Evolutionary conservation across 2,329 filamentous ascomycete species (phyloP).

Genomic region (Macrophomina tecta): DNA sequence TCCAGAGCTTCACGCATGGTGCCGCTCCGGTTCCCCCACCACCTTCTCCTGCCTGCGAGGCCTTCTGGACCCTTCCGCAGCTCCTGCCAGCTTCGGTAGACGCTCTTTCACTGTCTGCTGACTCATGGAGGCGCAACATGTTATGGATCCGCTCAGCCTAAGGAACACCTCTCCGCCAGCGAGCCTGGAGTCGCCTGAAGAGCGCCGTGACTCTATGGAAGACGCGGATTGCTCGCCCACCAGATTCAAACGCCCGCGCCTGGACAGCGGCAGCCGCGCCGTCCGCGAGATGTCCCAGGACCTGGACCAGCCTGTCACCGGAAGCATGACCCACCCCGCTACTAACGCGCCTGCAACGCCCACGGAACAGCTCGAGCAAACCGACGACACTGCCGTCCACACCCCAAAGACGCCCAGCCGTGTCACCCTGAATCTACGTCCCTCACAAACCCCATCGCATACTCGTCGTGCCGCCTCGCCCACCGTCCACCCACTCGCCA

Average conservation of each 20-base stretch:
- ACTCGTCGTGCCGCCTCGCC: neutral
- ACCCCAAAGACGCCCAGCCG: constrained; percentile 28
- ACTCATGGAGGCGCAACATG: constrained; percentile 32
- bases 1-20: constrained; percentile 29
- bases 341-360: constrained; percentile 27
- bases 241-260: constrained; percentile 51
- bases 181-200: constrained; percentile 42
- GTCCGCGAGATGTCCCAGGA: constrained; percentile 42
- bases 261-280: constrained; percentile 46
- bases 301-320: constrained; percentile 12
- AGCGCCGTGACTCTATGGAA: constrained; percentile 51
- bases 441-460: constrained; percentile 16
- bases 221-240: constrained; percentile 52
- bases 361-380: constrained; percentile 38
- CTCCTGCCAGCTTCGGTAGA: constrained; percentile 16
- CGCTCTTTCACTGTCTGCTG: constrained; percentile 13
- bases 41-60: constrained; percentile 12
- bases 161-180: constrained; percentile 37
- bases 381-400: constrained; percentile 29
- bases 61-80: constrained; percentile 16
- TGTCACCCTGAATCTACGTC: constrained; percentile 28
- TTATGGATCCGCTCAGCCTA: constrained; percentile 39
- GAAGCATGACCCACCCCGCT: constrained; percentile 27
- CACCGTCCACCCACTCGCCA: neutral
- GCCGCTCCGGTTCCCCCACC: constrained; percentile 16